These are phyloP conservation scores for Actinidia polygama DNA, from an alignment of 179 eudicot species.

Conservation along the genomic window DNA sequence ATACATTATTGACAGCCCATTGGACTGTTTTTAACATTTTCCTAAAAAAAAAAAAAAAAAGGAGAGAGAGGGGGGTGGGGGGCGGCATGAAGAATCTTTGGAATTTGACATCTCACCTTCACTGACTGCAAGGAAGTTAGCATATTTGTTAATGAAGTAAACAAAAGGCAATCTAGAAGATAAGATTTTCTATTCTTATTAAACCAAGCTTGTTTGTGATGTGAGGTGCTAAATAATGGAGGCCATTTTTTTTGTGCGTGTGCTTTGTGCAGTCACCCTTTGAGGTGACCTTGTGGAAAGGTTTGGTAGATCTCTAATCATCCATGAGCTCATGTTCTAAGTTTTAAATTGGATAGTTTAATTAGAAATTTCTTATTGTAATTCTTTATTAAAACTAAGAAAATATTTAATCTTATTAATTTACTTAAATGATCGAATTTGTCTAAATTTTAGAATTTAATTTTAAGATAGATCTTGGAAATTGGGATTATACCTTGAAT, in stretches of 20 bases:
- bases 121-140: slow-evolving; percentile 29
- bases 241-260: slow-evolving; percentile 15
- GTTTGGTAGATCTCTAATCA: slow-evolving; percentile 5
- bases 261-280: slow-evolving; percentile 47
- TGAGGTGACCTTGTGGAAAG: slow-evolving; percentile 25
- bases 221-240: slow-evolving; percentile 5
- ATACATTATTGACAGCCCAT: too few species aligned
- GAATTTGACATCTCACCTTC: slow-evolving; percentile 23
- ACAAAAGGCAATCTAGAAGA: background rate
- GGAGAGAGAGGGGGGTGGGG: background rate
- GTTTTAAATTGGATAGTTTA: too few species aligned
- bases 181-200: background rate
- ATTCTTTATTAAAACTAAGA: too few species aligned
- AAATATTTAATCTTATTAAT: too few species aligned
- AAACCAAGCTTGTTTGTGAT: background rate
- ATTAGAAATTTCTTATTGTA: background rate
- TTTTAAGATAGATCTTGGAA: background rate
- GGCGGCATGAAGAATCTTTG: slow-evolving; percentile 27
- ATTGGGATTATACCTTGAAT: background rate
- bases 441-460: background rate
- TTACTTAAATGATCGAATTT: background rate
- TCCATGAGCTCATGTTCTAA: slow-evolving; percentile 27
- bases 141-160: slow-evolving; percentile 19
- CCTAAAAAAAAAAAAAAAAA: too few species aligned
- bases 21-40: too few species aligned